These are phyloP conservation scores for Cyclotella sp. DNA, from an alignment of 108 stramenopile species.

Conservation along the genomic window DNA sequence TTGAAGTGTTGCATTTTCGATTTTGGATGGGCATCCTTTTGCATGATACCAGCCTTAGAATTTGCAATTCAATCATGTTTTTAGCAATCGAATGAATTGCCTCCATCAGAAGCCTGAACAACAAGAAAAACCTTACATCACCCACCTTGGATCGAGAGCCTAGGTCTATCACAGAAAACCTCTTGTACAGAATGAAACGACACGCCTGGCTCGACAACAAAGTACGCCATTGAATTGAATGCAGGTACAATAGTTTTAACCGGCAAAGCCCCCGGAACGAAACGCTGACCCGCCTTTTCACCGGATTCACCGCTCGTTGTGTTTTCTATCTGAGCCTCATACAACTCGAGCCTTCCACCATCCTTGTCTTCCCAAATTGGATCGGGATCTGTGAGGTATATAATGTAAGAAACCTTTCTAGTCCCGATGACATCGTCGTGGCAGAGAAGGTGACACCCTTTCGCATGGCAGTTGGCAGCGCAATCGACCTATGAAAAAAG, in stretches of 20 bases:
- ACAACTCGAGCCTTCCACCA: constrained; percentile 94
- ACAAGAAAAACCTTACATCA: neutral
- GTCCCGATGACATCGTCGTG: constrained; percentile 98
- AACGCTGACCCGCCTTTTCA: neutral
- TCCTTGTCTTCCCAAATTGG: constrained; percentile 78
- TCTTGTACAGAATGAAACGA: constrained; percentile 97
- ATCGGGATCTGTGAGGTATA: constrained; percentile 92
- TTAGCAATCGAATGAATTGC: neutral
- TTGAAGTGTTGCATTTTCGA: constrained; percentile 76
- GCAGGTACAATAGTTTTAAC: constrained; percentile 77
- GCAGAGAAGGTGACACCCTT: constrained; percentile 95
- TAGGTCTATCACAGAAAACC: constrained; percentile 90
- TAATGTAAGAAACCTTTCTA: constrained; percentile 90
- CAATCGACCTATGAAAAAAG: constrained; percentile 75
- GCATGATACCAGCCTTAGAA: constrained; percentile 90
- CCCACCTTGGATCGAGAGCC: constrained; percentile 88
- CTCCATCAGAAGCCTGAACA: neutral
- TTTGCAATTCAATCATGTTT: neutral
- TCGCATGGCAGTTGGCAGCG: constrained; percentile 94
- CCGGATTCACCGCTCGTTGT: neutral
- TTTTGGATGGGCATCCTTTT: constrained; percentile 55
- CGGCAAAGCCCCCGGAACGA: constrained; percentile 64
- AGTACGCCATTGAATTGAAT: constrained; percentile 93
- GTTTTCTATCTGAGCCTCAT: constrained; percentile 56
- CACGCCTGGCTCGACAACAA: constrained; percentile 88